Base-by-base conservation (phyloP, 2,329 filamentous ascomycete species). In the Pseudocercospora cruenta region DNA sequence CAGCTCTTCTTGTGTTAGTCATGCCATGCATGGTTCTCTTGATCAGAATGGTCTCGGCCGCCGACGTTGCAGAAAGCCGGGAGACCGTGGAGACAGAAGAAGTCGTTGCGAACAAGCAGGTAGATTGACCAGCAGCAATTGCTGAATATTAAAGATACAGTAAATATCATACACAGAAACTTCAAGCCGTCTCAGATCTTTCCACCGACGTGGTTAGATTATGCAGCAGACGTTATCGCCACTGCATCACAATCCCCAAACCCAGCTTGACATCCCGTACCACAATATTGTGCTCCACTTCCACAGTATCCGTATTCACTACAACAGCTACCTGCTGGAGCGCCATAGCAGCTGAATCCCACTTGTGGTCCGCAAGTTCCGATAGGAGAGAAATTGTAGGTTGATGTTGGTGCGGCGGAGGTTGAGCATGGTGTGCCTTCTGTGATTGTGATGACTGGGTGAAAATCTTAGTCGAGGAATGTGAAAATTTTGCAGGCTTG, bases 21-120 rank as follows among this genome's bases (percentile, higher is more conserved):
- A 59, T 70, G 28, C 70, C 70, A 8, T 70, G 66, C 49, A 69
- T 71, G 66, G 64, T 70, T 1, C 14, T 59, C 12, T 54, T 71
- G n/a, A 71, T 71, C 9, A 49, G 60, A 8, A 22, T 71, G 65
- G 68, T 71, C 9, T 39, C 64, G 45, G 53, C 33, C 19, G 64
- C 55, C 19, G 63, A 60, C 19, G 65, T 33, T 19, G 39, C 39
- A 8, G 39, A 19, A 19, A 43, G 19, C 7, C 28, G 33, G 1
- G 36, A 62, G 21, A 21, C 14, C 14, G 21, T 28, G 14, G 55
- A 53, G 19, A 45, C 45, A 4, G 58, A 16, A 5, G 31, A 61
- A 14, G 45, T n/a, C 33, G 55, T 54, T 14, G 19, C 51, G 16
- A 28, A 54, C 4, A 49, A 49, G 19, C 45, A 49, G 12, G 9